Evolutionary conservation across 352 stramenopile species (phyloP), one percentile per base, ranked within the genome.

Genomic region (Peronospora destructor): DNA sequence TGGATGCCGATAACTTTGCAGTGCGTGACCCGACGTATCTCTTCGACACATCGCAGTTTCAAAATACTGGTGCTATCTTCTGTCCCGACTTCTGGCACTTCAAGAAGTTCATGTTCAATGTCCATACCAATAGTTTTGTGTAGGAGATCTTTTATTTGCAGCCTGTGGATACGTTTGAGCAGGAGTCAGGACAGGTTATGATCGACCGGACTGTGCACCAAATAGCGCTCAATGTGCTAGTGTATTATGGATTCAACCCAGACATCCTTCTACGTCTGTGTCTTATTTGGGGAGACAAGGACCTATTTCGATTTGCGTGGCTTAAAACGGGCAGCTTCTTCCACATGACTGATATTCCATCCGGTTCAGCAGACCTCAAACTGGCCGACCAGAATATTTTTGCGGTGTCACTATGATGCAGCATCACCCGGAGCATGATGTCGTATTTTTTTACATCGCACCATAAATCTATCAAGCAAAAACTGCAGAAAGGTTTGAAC

Each of bases 51-150:
- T 30, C 32, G 0, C 67, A 73, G 46, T 85, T 79, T 46, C 29
- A 49, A 6, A 35, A 58, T 17, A 73, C 49, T 0, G 73, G 75
- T 14, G 73, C 78, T 19, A 28, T 87, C 4, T 87, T 87, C 45
- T 89, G 75, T 72, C 76, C 76, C 6, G 76, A 87, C 38, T 83
- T 84, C 30, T 87, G 71, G 71, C 74, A 86, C 30, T 68, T 70
- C 13, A 49, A 28, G 32, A 58, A 67, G 21, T 73, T 71, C 8
- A 82, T 85, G 40, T 87, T 87, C 53, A 85, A 83, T 51, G 68
- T 87, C 28, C 66, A 87, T 48, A 62, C 55, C 16, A 35, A 73
- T 28, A 79, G 64, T 34, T 57, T 84, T 6, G 35, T 87, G 13
- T 85, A 73, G 76, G 64, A 82, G 32, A 32, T 84, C 17, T 42